A percentile compares a stretch with the other conserved stretches of the same genome.
Conservation (phyloP, 163 green algal species). For the Coccomyxa subellipsoidea region DNA sequence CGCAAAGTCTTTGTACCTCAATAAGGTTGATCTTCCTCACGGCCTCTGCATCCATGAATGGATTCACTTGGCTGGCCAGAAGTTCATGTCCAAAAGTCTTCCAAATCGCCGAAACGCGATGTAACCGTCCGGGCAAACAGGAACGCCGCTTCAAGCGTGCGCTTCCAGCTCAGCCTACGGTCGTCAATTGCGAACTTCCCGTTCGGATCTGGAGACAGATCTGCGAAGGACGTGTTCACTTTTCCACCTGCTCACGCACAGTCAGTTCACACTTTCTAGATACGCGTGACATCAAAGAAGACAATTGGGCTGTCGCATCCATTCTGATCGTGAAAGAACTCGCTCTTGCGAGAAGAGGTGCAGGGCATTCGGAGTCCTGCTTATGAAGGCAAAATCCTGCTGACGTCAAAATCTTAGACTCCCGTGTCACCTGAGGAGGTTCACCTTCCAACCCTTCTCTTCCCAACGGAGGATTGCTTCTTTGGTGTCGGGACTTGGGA, state of each 20-base stretch:
- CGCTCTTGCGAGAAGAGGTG: neutral
- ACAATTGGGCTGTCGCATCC: neutral
- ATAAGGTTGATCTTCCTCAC: neutral
- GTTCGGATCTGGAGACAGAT: neutral
- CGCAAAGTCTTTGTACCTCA: too few species aligned
- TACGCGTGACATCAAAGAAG: neutral
- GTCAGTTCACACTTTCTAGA: neutral
- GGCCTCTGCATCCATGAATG: neutral
- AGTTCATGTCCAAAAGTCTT: too few species aligned
- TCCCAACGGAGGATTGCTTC: too few species aligned
- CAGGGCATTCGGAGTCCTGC: neutral
- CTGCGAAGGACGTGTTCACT: neutral
- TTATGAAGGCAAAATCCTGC: neutral
- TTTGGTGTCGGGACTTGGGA: too few species aligned
- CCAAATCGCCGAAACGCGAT: neutral
- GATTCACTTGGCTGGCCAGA: too few species aligned
- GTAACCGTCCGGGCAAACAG: neutral
- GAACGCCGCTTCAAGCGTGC: neutral
- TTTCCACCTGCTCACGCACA: too few species aligned
- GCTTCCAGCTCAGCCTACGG: neutral
- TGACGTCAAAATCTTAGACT: neutral
- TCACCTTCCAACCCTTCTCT: too few species aligned
- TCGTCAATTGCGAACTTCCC: neutral
- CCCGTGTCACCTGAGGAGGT: too few species aligned
- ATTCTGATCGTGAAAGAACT: too few species aligned